Base-by-base conservation (phyloP, 1,139 yeast genomes). In the Candida tunisiensis region DNA sequence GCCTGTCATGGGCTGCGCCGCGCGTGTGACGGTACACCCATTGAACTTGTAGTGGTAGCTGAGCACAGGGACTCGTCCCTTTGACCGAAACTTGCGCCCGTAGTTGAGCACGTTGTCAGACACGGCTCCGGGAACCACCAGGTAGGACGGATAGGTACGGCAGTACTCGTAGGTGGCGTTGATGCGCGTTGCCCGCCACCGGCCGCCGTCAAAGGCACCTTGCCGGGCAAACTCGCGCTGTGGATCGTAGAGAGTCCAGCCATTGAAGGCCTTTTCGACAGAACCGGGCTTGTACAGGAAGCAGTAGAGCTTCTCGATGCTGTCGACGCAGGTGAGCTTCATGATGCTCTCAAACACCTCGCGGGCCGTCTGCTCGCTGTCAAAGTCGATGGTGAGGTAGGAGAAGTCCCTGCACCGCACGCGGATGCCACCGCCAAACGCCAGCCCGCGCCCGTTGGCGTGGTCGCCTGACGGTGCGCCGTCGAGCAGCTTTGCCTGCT, bases 1-100 rank as follows among this genome's bases (percentile, higher is more conserved):
- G 0, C 98, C 98, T 2, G 85, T 91, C 42, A 88, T 55, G 0
- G 98, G 98, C 51, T 88, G 98, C 1, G 96, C 64, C 41, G 94
- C 80, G 33, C 98, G 58, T 0, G 91, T 75, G 17, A 88, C 83
- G 2, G 88, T 67, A 43, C 92, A 75, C 22, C 35, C 72, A 45
- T 79, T 80, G 27, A 62, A 55, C 30, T 66, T 51, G 47, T 83
- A 83, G 41, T 66, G 74, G 48, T 83, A 88, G 1, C 85, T 69
- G 23, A 88, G 55, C 0, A 73, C 79, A 0, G 98, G 96, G 6
- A 88, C 66, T 36, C 98, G 58, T 33, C 67, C 69, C 46, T 85
- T 85, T 1, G 95, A 82, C 28, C 98, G 57, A 47, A 72, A 85
- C 42, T 77, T 77, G 6, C 78, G 73, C 0, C 94, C 92, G 45